Evolutionary conservation across 495 filamentous ascomycete species (phyloP).

Genomic region (Penicillium ochrochloron): DNA sequence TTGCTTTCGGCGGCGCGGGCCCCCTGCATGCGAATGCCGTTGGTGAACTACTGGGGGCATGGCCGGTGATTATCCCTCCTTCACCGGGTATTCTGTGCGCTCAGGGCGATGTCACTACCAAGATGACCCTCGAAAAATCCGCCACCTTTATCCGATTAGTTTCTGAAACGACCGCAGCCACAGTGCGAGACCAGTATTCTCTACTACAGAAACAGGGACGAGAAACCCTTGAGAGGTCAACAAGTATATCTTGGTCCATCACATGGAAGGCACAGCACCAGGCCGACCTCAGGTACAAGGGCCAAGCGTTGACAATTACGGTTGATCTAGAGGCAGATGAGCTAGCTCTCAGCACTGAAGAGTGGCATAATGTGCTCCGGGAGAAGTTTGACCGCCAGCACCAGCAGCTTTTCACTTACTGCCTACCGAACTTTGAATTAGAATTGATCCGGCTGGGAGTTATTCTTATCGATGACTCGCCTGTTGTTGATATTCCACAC

Average conservation of each 20-base stretch:
- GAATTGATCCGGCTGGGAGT: slow-evolving; percentile 54
- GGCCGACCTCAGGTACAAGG: slow-evolving; percentile 53
- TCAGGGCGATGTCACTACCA: slow-evolving; percentile 54
- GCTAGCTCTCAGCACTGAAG: slow-evolving; percentile 25
- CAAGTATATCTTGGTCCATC: slow-evolving; percentile 23
- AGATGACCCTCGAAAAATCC: slow-evolving; percentile 50
- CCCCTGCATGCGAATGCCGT: slow-evolving; percentile 54
- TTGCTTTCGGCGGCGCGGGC: slow-evolving; percentile 57
- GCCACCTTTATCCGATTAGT: slow-evolving; percentile 47
- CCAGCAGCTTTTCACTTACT: slow-evolving; percentile 53
- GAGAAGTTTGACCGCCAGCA: slow-evolving; percentile 47
- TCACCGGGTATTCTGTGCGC: slow-evolving; percentile 56
- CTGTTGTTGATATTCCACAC: slow-evolving; percentile 41
- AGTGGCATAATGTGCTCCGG: slow-evolving; percentile 35
- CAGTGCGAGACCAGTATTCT: slow-evolving; percentile 33
- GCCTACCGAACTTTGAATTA: slow-evolving; percentile 45
- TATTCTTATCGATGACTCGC: slow-evolving; percentile 45
- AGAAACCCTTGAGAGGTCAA: slow-evolving; percentile 26
- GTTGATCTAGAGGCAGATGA: slow-evolving; percentile 41
- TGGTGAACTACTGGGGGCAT: slow-evolving; percentile 52
- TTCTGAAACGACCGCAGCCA: slow-evolving; percentile 31
- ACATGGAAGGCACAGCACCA: slow-evolving; percentile 42
- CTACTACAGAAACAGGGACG: slow-evolving; percentile 26
- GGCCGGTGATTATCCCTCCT: slow-evolving; percentile 56
- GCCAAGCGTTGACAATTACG: slow-evolving; percentile 52